A percentile compares a stretch with the other conserved stretches of the same genome.
phyloP scores from a whole-genome alignment of 345 rosid species.

The Salix koriyanagi region DNA sequence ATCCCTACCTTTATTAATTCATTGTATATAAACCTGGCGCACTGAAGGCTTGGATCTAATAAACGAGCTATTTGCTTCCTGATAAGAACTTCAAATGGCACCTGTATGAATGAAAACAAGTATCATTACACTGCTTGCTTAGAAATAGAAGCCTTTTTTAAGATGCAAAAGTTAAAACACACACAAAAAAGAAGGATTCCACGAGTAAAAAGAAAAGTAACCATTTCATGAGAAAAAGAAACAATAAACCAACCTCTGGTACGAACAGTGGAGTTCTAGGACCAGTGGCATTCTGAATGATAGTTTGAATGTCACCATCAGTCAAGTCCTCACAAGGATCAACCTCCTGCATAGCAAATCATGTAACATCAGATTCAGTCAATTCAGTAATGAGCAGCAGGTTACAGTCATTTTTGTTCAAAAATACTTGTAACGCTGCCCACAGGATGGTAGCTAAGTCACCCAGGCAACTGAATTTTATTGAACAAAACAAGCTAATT shows the following conservation, averaged over 20 bases:
- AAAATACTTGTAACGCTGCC: background rate
- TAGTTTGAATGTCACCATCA: conserved; percentile 86
- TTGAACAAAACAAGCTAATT: background rate
- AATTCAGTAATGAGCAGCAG: background rate
- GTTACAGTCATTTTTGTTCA: background rate
- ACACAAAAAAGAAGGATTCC: background rate
- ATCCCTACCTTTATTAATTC: conserved; percentile 71
- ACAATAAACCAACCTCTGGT: conserved; percentile 60
- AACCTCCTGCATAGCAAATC: conserved; percentile 58
- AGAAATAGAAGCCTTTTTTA: background rate
- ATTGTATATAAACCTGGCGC: conserved; percentile 92
- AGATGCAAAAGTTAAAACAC: background rate
- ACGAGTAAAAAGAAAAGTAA: background rate
- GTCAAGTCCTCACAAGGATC: conserved; percentile 97
- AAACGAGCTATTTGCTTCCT: conserved; percentile 88
- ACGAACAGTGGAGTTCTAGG: conserved; percentile 84
- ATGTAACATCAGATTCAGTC: conserved; percentile 6
- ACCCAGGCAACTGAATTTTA: background rate
- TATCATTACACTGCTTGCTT: background rate
- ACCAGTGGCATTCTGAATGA: conserved; percentile 96
- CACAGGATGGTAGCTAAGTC: background rate
- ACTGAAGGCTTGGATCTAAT: conserved; percentile 93
- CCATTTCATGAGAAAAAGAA: conserved; percentile 1
- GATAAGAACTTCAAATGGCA: conserved; percentile 94
- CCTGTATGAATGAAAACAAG: conserved; percentile 35